Evolutionary conservation across 208 protist species (phyloP).

Genomic region (Herpetomonas samuelpessoai): DNA sequence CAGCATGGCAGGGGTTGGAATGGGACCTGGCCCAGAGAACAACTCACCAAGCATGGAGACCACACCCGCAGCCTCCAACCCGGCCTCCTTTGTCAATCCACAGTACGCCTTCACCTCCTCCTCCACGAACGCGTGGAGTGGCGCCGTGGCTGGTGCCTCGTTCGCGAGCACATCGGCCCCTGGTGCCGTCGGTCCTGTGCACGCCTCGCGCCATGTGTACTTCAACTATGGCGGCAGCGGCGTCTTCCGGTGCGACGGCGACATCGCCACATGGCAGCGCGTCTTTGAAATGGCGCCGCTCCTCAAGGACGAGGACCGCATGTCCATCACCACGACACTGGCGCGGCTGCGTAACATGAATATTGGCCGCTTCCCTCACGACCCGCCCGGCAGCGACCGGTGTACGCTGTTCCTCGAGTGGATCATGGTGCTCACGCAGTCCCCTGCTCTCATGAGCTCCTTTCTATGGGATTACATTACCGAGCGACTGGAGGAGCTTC

Average conservation of each 20-base stretch:
- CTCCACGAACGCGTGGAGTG: neutral
- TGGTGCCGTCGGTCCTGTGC: no score
- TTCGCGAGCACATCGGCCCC: no score
- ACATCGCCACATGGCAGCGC: conserved; percentile 50
- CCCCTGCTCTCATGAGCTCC: conserved; percentile 33
- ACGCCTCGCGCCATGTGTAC: conserved; percentile 20
- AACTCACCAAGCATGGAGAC: neutral
- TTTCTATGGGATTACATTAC: conserved; percentile 64
- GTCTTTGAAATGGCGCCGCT: conserved; percentile 46
- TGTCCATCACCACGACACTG: conserved; percentile 59
- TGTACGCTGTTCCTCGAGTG: conserved; percentile 68
- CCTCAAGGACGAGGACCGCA: conserved; percentile 52
- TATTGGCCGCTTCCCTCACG: conserved; percentile 46
- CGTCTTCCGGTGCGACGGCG: conserved; percentile 63
- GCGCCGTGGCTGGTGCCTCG: neutral
- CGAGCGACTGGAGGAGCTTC: conserved; percentile 26
- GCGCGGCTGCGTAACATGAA: conserved; percentile 34
- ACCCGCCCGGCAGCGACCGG: conserved; percentile 27
- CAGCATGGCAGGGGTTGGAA: no score
- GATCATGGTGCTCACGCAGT: conserved; percentile 39
- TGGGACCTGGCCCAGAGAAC: no score
- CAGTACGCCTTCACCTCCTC: neutral
- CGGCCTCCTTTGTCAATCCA: neutral
- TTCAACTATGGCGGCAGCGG: conserved; percentile 56
- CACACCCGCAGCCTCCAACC: neutral